A percentile compares a stretch with the other conserved stretches of the same genome.
phyloP scores from a whole-genome alignment of 805 yeast species.

The Suhomyces sp. region DNA sequence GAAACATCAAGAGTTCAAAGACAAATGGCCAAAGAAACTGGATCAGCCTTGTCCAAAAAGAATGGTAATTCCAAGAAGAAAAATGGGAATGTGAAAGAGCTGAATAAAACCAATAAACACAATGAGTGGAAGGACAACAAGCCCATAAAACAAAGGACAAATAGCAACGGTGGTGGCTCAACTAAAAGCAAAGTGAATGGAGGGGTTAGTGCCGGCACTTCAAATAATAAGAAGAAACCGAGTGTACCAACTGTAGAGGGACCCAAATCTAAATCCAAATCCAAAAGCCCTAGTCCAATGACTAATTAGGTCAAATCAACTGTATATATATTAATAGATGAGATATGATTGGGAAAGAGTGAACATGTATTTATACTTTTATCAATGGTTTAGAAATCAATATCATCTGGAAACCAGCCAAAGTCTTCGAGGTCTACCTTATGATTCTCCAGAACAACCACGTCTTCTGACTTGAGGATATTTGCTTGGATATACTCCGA shows the following conservation, averaged over 20 bases:
- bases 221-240: too few relatives aligned
- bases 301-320: conserved; percentile 2
- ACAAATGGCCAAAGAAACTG: too few relatives aligned
- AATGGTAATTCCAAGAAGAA: not conserved
- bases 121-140: not conserved
- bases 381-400: conserved; percentile 18
- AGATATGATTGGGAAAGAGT: not conserved
- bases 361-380: not conserved
- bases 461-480: conserved; percentile 48
- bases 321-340: too few relatives aligned
- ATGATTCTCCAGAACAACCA: conserved; percentile 33
- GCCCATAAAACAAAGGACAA: not conserved
- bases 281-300: conserved; percentile 2
- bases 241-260: too few relatives aligned
- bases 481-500: conserved; percentile 49
- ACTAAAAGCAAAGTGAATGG: not conserved
- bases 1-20: conserved; percentile 68
- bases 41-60: too few relatives aligned
- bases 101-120: not conserved
- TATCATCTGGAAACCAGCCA: conserved; percentile 73
- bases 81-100: not conserved
- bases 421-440: conserved; percentile 42
- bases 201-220: too few relatives aligned
- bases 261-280: conserved; percentile 1
- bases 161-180: not conserved